These are phyloP conservation scores for Wickerhamomyces sydowiorum DNA, from an alignment of 805 yeast species.

Conservation along the genomic window DNA sequence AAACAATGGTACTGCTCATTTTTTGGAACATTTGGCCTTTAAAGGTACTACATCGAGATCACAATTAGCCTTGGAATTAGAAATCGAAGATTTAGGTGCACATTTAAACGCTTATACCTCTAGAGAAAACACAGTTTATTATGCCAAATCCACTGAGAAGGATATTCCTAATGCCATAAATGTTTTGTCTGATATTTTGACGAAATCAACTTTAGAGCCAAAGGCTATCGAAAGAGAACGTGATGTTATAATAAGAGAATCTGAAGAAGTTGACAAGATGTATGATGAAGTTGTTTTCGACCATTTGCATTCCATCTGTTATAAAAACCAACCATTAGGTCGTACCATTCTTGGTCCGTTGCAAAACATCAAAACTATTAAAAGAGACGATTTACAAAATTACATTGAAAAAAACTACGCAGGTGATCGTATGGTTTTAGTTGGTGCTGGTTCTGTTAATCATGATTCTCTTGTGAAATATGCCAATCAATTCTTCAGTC, in stretches of 20 bases:
- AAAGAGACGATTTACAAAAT: constrained; percentile 66
- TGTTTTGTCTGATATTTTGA: constrained; percentile 83
- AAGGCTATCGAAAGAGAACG: constrained; percentile 91
- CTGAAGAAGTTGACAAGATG: constrained; percentile 97
- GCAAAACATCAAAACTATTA: constrained; percentile 76
- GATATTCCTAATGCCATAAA: constrained; percentile 86
- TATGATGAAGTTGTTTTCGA: constrained; percentile 98
- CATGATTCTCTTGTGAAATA: constrained; percentile 76
- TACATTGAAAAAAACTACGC: constrained; percentile 85
- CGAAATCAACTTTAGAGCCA: constrained; percentile 76
- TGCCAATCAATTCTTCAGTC: constrained; percentile 75
- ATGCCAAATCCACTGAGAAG: constrained; percentile 76
- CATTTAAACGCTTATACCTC: constrained; percentile 98
- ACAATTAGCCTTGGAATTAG: constrained; percentile 81
- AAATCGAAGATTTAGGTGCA: constrained; percentile 93
- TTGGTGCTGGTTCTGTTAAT: constrained; percentile 91
- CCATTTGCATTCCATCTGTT: constrained; percentile 90
- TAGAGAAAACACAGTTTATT: constrained; percentile 95
- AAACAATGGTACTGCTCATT: constrained; percentile 94
- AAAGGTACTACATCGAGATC: constrained; percentile 84
- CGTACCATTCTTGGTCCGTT: constrained; percentile 95
- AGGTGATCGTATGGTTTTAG: constrained; percentile 97
- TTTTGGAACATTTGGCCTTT: constrained; percentile 92
- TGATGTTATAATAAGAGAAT: constrained; percentile 92
- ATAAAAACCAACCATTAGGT: constrained; percentile 87